These are phyloP conservation scores for Corymbia calophylla DNA, from an alignment of 441 rosid species.

Conservation along the genomic window DNA sequence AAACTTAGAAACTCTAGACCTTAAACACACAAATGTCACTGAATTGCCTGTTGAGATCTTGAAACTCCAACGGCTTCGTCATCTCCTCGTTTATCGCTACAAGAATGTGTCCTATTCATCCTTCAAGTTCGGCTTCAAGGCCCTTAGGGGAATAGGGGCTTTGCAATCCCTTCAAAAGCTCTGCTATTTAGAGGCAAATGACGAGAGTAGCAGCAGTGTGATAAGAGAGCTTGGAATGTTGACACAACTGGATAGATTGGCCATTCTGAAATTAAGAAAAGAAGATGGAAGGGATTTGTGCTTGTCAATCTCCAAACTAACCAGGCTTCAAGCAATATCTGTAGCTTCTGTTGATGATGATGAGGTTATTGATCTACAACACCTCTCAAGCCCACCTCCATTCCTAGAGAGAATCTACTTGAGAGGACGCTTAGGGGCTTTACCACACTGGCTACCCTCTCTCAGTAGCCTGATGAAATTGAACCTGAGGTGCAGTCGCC, in stretches of 20 bases:
- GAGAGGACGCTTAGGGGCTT: neutral
- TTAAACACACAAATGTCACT: neutral
- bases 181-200: neutral
- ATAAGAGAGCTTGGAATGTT: neutral
- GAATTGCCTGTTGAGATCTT: neutral
- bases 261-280: neutral
- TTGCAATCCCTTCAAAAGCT: neutral
- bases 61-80: neutral
- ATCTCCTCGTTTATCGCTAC: neutral
- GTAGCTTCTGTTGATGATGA: neutral
- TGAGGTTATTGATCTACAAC: neutral
- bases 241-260: neutral
- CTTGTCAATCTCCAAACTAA: neutral
- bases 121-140: neutral
- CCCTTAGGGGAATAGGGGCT: neutral
- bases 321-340: neutral
- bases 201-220: neutral
- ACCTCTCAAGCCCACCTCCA: neutral
- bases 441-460: neutral
- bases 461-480: neutral
- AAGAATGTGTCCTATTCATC: neutral
- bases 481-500: neutral
- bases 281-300: slow-evolving; percentile 3
- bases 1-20: neutral
- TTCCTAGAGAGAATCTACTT: neutral